Evolutionary conservation across 352 stramenopile species (phyloP).

Genomic region (Albugo candida): DNA sequence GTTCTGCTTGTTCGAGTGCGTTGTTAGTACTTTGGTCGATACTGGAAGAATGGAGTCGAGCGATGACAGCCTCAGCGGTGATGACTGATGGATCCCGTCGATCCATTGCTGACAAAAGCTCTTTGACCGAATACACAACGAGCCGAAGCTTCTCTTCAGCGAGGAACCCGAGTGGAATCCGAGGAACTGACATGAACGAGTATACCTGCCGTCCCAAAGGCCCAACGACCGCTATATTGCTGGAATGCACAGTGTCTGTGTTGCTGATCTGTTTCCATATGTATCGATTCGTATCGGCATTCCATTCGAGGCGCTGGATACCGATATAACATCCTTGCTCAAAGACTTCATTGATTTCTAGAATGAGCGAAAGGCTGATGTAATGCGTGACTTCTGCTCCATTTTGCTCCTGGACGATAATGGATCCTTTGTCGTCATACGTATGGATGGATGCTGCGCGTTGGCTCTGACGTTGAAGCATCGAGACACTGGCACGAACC

Average conservation of each 20-base stretch:
- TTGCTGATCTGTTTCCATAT: slow-evolving; percentile 60
- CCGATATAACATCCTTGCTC: slow-evolving; percentile 53
- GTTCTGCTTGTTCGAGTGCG: slow-evolving; percentile 29
- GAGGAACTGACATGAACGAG: slow-evolving; percentile 65
- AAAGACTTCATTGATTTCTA: slow-evolving; percentile 69
- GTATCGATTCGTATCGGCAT: slow-evolving; percentile 16
- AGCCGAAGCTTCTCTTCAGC: slow-evolving; percentile 50
- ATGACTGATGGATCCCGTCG: slow-evolving; percentile 48
- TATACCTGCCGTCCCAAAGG: slow-evolving; percentile 23
- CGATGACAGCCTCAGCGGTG: slow-evolving; percentile 46
- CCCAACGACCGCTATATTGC: slow-evolving; percentile 21
- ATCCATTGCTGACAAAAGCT: slow-evolving; percentile 17
- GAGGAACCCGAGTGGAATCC: slow-evolving; percentile 28
- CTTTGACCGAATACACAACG: slow-evolving; percentile 44
- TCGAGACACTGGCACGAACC: too few species aligned
- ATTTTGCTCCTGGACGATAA: slow-evolving; percentile 10
- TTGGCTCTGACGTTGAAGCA: too few species aligned
- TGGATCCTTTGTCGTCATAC: not conserved
- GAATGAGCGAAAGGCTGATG: slow-evolving; percentile 59
- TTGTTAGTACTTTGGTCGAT: slow-evolving; percentile 19
- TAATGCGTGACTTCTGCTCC: slow-evolving; percentile 17
- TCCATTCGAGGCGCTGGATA: slow-evolving; percentile 41
- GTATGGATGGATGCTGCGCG: too few species aligned
- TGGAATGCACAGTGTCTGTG: slow-evolving; percentile 53
- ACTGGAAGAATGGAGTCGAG: slow-evolving; percentile 36